Evolutionary conservation across 306 rosid species (phyloP), one percentile per base, ranked within the genome.

Genomic region (Glycine soja): DNA sequence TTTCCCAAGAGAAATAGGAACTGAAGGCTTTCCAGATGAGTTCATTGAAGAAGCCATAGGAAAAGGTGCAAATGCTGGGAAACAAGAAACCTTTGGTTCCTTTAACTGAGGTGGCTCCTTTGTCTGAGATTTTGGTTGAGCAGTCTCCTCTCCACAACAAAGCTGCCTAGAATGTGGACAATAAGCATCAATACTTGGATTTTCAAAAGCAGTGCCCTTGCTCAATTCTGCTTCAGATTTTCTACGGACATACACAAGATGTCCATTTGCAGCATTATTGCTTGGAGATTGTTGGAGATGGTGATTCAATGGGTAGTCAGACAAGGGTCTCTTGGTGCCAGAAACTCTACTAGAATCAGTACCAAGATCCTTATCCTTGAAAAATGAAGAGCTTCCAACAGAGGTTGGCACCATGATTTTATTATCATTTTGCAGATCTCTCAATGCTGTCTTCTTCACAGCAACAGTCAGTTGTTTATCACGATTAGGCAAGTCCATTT

Each of bases 191-290:
- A 77, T 47, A 82, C 83, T 91, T 58, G 85, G 50, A 75, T 79
- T 91, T 84, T 83, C 97, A 86, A 85, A 83, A 62, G 93, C 46
- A 59, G 85, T 85, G 72, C 77, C 88, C 88, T 91, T 95, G 78
- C 90, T 87, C 79, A 87, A 16, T 36, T 95, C 98, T 40, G 90
- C 88, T 75, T 95, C 99, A 4, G 97, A 86, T 79, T 93, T 95
- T 87, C 99, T 89, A 16, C 99, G 99, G 72, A 90, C 96, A 84
- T 95, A 95, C 69, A 95, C 99, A 75, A 93, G 99, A 83, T 86
- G 97, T 56, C 96, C 92, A 81, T 86, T 92, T 34, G 92, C 81
- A 85, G 87, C 67, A 86, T 74, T 91, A 81, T 72, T 88, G 62
- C 87, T 74, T 10, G 90, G 87, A 74, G 92, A 88, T 54, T 90